Evolutionary conservation across 495 filamentous ascomycete species (phyloP), one percentile per base, ranked within the genome.

Genomic region (Acidiella bohemica): DNA sequence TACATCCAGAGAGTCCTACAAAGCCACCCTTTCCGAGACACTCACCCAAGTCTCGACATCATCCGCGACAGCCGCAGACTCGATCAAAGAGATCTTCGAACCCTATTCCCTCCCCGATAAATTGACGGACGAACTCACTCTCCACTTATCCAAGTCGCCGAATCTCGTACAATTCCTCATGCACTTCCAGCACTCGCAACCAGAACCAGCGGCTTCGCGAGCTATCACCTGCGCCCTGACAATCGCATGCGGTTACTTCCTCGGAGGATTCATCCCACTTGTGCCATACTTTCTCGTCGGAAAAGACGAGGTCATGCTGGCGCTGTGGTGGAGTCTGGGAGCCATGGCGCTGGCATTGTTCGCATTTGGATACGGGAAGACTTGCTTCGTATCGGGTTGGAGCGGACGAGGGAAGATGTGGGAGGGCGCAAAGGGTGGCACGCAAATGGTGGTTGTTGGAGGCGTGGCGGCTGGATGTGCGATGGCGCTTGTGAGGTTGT

Each of bases 281-380:
- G 52, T 82, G 12, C 81, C 81, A 2, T 86, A 86, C 55, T 78
- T 86, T 53, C 80, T 78, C 42, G 78, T 84, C 20, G 62, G 61
- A 0, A 57, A 58, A 10, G 29, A 58, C 3, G 19, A 42, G 16
- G 39, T 42, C 6, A 8, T 42, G 29, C 31, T 42, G 11, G 82
- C 77, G 17, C 54, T 88, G 49, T 64, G 62, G 20, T 80, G 77
- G 69, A 81, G 76, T 27, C 78, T 85, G 35, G 67, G 60, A 0
- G 71, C 78, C 3, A 84, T 82, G 69, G 66, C 69, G 4, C 42
- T 80, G 19, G 73, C 78, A 0, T 53, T 87, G 41, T 83, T 84
- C 50, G 44, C 68, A 4, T 87, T 87, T 54, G 81, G 82, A 0
- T 80, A 80, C 40, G 66, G 63, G 19, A 84, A 85, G 66, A 77